Evolutionary conservation across 2,329 filamentous ascomycete species (phyloP).

Genomic region (Microsporum audouinii): DNA sequence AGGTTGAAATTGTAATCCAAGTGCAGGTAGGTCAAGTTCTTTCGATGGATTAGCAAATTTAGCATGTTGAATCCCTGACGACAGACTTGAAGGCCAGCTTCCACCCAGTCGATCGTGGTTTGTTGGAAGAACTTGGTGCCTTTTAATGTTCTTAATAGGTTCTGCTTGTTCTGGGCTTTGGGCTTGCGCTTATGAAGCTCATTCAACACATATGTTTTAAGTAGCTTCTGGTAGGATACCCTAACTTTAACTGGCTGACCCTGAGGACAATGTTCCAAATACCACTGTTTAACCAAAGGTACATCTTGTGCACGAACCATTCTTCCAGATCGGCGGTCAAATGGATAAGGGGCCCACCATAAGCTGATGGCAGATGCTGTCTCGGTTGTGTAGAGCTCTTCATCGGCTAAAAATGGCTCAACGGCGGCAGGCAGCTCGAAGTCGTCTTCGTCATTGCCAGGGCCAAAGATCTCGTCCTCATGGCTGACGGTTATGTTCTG

Average conservation of each 20-base stretch:
- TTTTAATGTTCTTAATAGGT: constrained; percentile 78
- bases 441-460: constrained; percentile 65
- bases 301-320: constrained; percentile 98
- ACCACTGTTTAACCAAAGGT: constrained; percentile 95
- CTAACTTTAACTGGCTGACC: constrained; percentile 92
- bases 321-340: constrained; percentile 80
- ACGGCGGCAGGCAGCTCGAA: constrained; percentile 71
- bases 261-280: constrained; percentile 85
- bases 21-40: constrained; percentile 96
- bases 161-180: constrained; percentile 91
- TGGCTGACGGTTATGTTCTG: constrained; percentile 88
- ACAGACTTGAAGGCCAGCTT: constrained; percentile 95
- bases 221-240: constrained; percentile 93
- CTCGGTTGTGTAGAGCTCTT: constrained; percentile 78
- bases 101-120: constrained; percentile 98
- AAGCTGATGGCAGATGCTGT: constrained; percentile 84
- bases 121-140: constrained; percentile 99
- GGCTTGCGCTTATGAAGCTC: constrained; percentile 92
- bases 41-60: constrained; percentile 91
- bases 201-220: constrained; percentile 93
- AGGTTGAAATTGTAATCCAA: constrained; percentile 99
- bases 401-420: constrained; percentile 80
- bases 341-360: constrained; percentile 98
- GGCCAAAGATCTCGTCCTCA: constrained; percentile 86
- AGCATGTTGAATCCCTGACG: constrained; percentile 99